Base-by-base conservation (phyloP, 768 basidiomycete genomes). In the Psilocybe subaeruginosa region DNA sequence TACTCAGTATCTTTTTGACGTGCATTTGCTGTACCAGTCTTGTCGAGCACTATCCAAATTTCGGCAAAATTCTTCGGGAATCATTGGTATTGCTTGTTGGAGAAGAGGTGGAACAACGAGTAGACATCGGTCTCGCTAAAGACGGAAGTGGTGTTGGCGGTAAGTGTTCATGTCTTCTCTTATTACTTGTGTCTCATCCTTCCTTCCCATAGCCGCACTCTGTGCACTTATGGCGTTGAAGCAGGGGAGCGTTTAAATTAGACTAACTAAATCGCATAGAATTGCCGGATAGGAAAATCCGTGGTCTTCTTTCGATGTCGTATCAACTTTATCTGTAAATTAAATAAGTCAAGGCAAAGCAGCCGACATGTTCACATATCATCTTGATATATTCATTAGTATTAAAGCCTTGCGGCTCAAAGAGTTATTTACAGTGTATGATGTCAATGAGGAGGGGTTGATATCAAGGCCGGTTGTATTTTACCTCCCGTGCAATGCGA, bases 81-180 rank as follows among this genome's bases (percentile, higher is more conserved):
- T 89, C 95, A 0, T 73, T 99, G 54, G 78, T 84, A n/a, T 71
- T 76, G 3, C 70, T 99, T 19, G 85, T 99, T 2, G 97, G 97
- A 2, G 79, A 85, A 43, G 87, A 92, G 33, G 87, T 92, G 6
- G 94, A 96, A 78, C 80, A 85, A 68, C 79, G 86, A 31, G 87
- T 97, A 0, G 83, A 89, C 52, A 92, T 99, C 68, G 97, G 94
- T 39, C 72, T 99, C 72, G 97, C 97, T 3, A 99, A 97, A 74
- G 97, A 99, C 67, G 97, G 97, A 11, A 96, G 93, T 69, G 97
- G 97, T 39, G 95, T 95, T 45, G 97, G 97, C 70, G 97, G 96
- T 97, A 74, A 77, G 91, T 37, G 52, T n/a, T 16, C 16, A 45
- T 23, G 49, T 54, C 49, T 41, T 55, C 59, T 33, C 4, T 17